Conservation (phyloP, 169 alveolate species). For the Plasmodium gonderi region DNA sequence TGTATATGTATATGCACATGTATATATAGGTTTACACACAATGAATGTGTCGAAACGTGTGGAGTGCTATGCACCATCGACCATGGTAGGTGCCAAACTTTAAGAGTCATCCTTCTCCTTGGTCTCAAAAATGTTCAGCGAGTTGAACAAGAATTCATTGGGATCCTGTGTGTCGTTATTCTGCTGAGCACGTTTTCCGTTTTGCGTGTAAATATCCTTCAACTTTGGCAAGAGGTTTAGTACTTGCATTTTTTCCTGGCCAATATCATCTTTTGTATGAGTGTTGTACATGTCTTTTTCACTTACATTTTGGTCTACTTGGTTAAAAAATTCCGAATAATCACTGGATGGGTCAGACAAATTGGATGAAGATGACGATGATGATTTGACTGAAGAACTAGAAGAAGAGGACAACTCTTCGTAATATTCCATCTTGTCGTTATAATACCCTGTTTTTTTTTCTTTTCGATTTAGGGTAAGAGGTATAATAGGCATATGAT, state of each 20-base stretch:
- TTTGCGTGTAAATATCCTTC: slow-evolving; percentile 53
- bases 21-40: too few species aligned
- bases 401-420: slow-evolving; percentile 1
- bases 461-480: slow-evolving; percentile 51
- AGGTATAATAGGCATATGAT: slow-evolving; percentile 71
- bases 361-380: slow-evolving; percentile 3
- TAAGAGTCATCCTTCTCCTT: not conserved
- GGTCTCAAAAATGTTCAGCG: slow-evolving; percentile 28
- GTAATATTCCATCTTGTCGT: slow-evolving; percentile 6
- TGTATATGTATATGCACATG: too few species aligned
- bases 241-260: slow-evolving; percentile 46
- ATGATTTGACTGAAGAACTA: slow-evolving; percentile 10
- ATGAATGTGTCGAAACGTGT: too few species aligned
- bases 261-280: slow-evolving; percentile 14
- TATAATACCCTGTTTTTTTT: slow-evolving; percentile 45
- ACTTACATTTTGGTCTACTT: not conserved
- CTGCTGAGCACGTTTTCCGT: not conserved
- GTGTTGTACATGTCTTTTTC: not conserved
- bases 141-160: not conserved
- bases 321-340: not conserved
- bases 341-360: not conserved
- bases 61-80: too few species aligned
- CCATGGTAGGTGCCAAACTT: too few species aligned
- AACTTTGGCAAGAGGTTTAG: slow-evolving; percentile 34
- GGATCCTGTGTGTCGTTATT: not conserved